Percentiles rank a stretch among this genome's conserved stretches.
Conservation (phyloP, 2,329 filamentous ascomycete genomes). For the Talaromyces pinophilus region DNA sequence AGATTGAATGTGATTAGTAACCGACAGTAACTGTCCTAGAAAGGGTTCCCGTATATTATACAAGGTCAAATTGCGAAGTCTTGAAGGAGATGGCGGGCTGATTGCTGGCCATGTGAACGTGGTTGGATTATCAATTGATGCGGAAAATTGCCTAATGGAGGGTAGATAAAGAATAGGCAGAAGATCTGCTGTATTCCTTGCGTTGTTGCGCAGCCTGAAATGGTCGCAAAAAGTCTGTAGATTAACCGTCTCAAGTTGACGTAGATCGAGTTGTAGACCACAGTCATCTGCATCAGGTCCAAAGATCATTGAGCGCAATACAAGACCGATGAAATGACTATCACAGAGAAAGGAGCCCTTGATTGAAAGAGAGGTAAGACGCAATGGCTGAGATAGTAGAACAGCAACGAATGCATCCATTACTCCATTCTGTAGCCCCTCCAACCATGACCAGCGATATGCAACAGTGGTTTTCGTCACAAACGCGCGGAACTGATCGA, state of each 20-base stretch:
- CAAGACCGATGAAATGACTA: not conserved
- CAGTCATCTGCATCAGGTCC: not conserved
- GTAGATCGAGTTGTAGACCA: not conserved
- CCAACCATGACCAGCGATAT: not conserved
- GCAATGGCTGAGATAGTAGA: slow-evolving; percentile 9
- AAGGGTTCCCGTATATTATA: not conserved
- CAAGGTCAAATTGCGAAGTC: not conserved
- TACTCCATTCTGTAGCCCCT: not conserved
- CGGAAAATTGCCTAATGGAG: not conserved
- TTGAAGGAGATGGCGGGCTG: not conserved
- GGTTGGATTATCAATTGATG: not conserved
- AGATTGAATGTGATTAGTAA: too few relatives aligned
- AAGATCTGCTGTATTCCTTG: not conserved
- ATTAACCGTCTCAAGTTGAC: not conserved
- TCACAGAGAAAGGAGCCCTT: not conserved
- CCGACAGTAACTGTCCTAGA: too few relatives aligned
- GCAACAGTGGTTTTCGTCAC: not conserved
- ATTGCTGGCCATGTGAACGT: not conserved
- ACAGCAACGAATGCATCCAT: slow-evolving; percentile 13
- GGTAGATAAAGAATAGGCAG: not conserved
- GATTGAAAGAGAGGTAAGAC: not conserved
- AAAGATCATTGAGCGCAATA: not conserved
- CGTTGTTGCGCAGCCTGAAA: not conserved
- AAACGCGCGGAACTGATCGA: not conserved
- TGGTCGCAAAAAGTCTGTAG: not conserved